phyloP scores from a whole-genome alignment of 176 grass and related monocot genomes.

The Neostapfia colusana region DNA sequence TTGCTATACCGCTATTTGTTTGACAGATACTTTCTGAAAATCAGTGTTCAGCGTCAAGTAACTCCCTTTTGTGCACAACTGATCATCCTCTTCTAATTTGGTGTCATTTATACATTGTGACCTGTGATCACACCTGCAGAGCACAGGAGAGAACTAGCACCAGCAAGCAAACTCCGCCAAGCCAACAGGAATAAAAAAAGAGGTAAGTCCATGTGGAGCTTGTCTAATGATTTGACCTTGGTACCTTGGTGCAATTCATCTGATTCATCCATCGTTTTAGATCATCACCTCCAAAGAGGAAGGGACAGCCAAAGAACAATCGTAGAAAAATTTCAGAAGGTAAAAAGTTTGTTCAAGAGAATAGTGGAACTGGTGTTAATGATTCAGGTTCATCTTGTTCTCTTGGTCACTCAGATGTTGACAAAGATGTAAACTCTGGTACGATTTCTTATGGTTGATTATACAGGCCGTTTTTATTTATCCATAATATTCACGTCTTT shows the following conservation, averaged over 20 bases:
- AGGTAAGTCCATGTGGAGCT: slow-evolving; percentile 45
- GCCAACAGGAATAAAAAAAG: slow-evolving; percentile 42
- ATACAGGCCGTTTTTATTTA: neutral
- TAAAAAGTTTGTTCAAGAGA: slow-evolving; percentile 18
- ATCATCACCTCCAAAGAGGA: slow-evolving; percentile 59
- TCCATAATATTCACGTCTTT: slow-evolving; percentile 20
- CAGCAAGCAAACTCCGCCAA: slow-evolving; percentile 43
- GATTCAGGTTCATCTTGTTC: slow-evolving; percentile 51
- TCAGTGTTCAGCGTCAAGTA: neutral
- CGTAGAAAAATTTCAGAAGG: slow-evolving; percentile 25
- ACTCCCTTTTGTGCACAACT: neutral
- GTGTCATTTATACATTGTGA: neutral
- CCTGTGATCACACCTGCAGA: slow-evolving; percentile 45
- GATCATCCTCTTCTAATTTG: neutral
- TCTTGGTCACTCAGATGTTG: slow-evolving; percentile 44
- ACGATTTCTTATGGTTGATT: slow-evolving; percentile 24
- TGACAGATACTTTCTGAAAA: neutral
- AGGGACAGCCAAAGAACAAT: slow-evolving; percentile 39
- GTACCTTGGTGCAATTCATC: slow-evolving; percentile 19
- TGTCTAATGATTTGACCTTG: neutral
- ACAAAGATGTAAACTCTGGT: slow-evolving; percentile 61
- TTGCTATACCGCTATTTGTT: neutral
- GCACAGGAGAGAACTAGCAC: slow-evolving; percentile 45
- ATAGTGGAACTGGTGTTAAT: slow-evolving; percentile 7
- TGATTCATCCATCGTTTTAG: slow-evolving; percentile 49